Percentiles rank a stretch among this genome's conserved stretches.
Conservation (phyloP, 139 green algal genomes). For the Chlamydomonas sp. region DNA sequence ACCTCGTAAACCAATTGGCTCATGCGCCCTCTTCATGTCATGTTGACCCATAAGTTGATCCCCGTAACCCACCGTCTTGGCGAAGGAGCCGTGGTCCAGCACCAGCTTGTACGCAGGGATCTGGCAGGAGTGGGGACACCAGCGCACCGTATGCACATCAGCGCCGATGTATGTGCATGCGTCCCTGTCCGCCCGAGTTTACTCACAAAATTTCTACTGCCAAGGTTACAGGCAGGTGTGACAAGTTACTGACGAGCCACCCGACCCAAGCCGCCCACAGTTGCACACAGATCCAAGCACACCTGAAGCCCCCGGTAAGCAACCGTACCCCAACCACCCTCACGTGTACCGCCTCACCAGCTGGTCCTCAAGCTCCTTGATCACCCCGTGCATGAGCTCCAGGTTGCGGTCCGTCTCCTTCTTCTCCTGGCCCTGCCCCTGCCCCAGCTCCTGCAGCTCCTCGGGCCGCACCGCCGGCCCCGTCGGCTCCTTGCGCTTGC, state of each 20-base stretch:
- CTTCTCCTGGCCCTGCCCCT: conserved; percentile 43
- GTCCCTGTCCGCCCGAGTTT: too few species aligned
- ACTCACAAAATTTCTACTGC: too few species aligned
- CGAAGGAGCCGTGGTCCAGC: conserved; percentile 76
- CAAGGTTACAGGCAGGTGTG: too few species aligned
- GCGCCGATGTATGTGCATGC: too few species aligned
- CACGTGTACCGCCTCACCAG: neutral
- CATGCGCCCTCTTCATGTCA: too few species aligned
- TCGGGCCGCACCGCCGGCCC: conserved; percentile 58
- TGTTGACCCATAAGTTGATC: too few species aligned
- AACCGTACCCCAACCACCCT: neutral
- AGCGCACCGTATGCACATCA: too few species aligned
- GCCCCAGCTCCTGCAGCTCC: conserved; percentile 44
- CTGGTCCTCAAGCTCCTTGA: conserved; percentile 21
- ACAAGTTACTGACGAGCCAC: too few species aligned
- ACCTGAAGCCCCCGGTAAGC: too few species aligned
- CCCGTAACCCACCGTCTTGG: conserved; percentile 71
- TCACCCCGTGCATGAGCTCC: conserved; percentile 75
- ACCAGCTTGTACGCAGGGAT: conserved; percentile 44
- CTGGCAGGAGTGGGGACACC: neutral
- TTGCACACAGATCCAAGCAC: too few species aligned
- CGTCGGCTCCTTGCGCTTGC: conserved; percentile 19
- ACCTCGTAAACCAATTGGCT: too few species aligned
- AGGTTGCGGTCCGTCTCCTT: conserved; percentile 84
- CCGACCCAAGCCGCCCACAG: too few species aligned